Base-by-base conservation (phyloP, 441 rosid genomes). In the Hura crepitans region DNA sequence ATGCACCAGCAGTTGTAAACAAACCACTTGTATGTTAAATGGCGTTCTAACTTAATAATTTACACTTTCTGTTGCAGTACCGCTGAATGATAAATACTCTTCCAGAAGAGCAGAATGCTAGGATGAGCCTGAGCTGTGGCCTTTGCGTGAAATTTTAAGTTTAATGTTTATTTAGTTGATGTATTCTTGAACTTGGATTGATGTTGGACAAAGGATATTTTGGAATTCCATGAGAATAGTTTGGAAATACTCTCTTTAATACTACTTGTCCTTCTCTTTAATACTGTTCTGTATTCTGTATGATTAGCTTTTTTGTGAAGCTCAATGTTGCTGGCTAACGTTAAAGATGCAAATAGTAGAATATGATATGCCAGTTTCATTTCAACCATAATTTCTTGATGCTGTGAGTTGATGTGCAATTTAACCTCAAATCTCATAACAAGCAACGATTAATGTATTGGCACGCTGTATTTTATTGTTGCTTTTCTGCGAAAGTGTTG, bases 11-110 rank as follows among this genome's bases (percentile, higher is more conserved):
- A 9, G 14, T 28, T 43, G n/a, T n/a, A n/a, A n/a, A 6, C 15
- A 9, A 35, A 2, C 4, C 23, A 15, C 6, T 18, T 22, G 7
- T 20, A n/a, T 22, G 0, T 45, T 1, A 63, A n/a, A 25, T 0
- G 1, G 31, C 6, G 4, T 42, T 25, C 27, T 5, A 28, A 33
- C 20, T 22, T 57, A 57, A 49, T 0, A 5, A 20, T 15, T 58
- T 23, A 10, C 53, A 3, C n/a, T 18, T 66, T 30, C n/a, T 10
- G 42, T 60, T 81, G 81, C 87, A 85, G 89, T 85, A 83, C 81
- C 89, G 91, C 72, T 86, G 55, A 85, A 55, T 71, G 65, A 31
- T 30, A 53, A 10, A 17, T 2, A 3, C 12, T 61, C 50, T 20
- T 49, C 15, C 22, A 47, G 30, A 12, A 46, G 37, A 18, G 20